A percentile compares a stretch with the other conserved stretches of the same genome.
These are phyloP conservation scores for Petunia secreta DNA, from an alignment of 257 asterid genomes.

Conservation along the genomic window DNA sequence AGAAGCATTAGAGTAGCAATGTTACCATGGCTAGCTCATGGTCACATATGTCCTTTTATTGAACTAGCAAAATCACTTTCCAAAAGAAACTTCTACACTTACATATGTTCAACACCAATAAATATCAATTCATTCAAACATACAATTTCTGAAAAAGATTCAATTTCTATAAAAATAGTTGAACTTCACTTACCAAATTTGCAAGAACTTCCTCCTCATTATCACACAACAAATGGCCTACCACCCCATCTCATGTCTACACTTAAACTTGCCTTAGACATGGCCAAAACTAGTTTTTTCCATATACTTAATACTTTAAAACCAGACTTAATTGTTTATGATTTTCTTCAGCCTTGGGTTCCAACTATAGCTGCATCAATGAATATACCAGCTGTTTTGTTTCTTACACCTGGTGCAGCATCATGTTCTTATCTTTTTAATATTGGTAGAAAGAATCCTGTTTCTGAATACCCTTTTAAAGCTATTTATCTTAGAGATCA, in stretches of 20 bases:
- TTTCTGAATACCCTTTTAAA: constrained; percentile 29
- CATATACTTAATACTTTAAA: constrained; percentile 5
- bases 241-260: constrained; percentile 35
- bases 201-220: constrained; percentile 42
- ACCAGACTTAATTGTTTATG: constrained; percentile 38
- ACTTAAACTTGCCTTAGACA: constrained; percentile 28
- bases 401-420: constrained; percentile 17
- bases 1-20: constrained; percentile 25
- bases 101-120: constrained; percentile 37
- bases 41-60: constrained; percentile 36
- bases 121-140: constrained; percentile 28
- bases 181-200: constrained; percentile 32
- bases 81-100: constrained; percentile 28
- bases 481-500: constrained; percentile 23
- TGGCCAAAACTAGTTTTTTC: constrained; percentile 25
- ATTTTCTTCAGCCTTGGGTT: constrained; percentile 36
- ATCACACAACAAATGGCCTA: constrained; percentile 43
- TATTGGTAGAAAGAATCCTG: neutral
- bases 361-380: constrained; percentile 30
- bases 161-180: constrained; percentile 19
- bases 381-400: constrained; percentile 33
- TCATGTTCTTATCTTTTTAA: constrained; percentile 23
- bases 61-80: constrained; percentile 35
- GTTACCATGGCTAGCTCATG: constrained; percentile 46
- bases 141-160: constrained; percentile 2